These are phyloP conservation scores for Grosmannia penicillata DNA, from an alignment of 2,329 filamentous ascomycete genomes.

Conservation along the genomic window DNA sequence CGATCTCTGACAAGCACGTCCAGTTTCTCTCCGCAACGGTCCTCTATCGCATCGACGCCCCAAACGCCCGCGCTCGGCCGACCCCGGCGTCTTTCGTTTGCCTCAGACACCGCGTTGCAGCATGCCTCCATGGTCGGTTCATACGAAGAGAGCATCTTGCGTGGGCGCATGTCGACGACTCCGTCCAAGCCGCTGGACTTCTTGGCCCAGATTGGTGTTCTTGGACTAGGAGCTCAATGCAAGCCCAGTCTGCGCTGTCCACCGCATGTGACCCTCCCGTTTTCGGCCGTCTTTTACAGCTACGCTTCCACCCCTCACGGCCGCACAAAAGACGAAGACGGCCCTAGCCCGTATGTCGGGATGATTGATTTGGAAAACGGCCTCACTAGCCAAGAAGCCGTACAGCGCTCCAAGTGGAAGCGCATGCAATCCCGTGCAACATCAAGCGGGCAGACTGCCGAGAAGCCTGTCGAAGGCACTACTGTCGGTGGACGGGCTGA, in stretches of 20 bases:
- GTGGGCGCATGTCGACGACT: slow-evolving; percentile 90
- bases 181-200: slow-evolving; percentile 89
- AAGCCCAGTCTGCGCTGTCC: slow-evolving; percentile 76
- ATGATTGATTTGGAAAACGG: slow-evolving; percentile 81
- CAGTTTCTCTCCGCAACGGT: slow-evolving; percentile 18
- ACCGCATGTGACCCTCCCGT: slow-evolving; percentile 76
- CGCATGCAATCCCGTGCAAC: slow-evolving; percentile 24
- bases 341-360: slow-evolving; percentile 90
- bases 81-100: slow-evolving; percentile 53
- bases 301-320: slow-evolving; percentile 57
- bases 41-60: slow-evolving; percentile 20
- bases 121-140: slow-evolving; percentile 95
- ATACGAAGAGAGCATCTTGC: slow-evolving; percentile 91
- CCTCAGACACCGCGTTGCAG: slow-evolving; percentile 61
- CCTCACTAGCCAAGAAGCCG: slow-evolving; percentile 38
- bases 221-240: slow-evolving; percentile 70
- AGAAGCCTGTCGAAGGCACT: background rate
- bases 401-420: slow-evolving; percentile 31
- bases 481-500: background rate
- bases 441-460: background rate
- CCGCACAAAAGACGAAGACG: slow-evolving; percentile 56
- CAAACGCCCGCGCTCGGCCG: slow-evolving; percentile 35
- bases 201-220: slow-evolving; percentile 83
- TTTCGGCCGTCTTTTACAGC: slow-evolving; percentile 92
- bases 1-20: slow-evolving; percentile 55